Evolutionary conservation across 2,329 filamentous ascomycete species (phyloP).

Genomic region (Didymella pomorum): DNA sequence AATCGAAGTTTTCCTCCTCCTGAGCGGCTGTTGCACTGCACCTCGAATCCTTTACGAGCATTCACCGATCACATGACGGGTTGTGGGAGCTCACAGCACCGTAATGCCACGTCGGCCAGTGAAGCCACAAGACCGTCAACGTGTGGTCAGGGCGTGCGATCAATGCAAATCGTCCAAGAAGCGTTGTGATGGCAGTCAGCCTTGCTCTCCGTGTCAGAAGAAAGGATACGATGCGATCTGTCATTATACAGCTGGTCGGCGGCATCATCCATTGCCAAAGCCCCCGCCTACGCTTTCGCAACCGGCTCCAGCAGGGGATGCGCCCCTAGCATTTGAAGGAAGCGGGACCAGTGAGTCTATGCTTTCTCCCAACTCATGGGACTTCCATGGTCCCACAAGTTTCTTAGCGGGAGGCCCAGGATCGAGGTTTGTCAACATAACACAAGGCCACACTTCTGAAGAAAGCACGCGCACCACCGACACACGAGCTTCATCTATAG

Average conservation of each 20-base stretch:
- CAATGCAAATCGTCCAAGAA: constrained; percentile 33
- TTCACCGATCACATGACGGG: constrained; percentile 17
- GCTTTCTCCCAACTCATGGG: constrained; percentile 18
- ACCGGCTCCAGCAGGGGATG: background rate
- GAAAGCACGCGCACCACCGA: constrained; percentile 8
- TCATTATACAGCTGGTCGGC: constrained; percentile 22
- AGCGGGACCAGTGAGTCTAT: constrained; percentile 4
- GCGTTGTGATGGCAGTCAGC: constrained; percentile 28
- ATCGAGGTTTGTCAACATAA: background rate
- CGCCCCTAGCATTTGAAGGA: background rate
- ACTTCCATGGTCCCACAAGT: constrained; percentile 11
- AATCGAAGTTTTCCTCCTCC: constrained; percentile 3
- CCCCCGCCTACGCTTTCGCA: constrained; percentile 6
- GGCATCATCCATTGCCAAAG: constrained; percentile 21
- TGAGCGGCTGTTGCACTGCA: constrained; percentile 18
- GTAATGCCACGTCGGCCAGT: constrained; percentile 35
- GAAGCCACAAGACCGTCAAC: constrained; percentile 31
- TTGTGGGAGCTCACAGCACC: background rate
- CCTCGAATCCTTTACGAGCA: background rate
- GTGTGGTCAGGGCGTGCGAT: constrained; percentile 32
- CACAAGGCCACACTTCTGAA: constrained; percentile 11
- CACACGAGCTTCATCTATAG: constrained; percentile 29
- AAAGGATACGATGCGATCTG: constrained; percentile 25
- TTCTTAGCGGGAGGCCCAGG: constrained; percentile 8
- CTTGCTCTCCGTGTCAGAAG: constrained; percentile 31